Base-by-base conservation (phyloP, 352 stramenopile genomes). In the Phytophthora tubulina region DNA sequence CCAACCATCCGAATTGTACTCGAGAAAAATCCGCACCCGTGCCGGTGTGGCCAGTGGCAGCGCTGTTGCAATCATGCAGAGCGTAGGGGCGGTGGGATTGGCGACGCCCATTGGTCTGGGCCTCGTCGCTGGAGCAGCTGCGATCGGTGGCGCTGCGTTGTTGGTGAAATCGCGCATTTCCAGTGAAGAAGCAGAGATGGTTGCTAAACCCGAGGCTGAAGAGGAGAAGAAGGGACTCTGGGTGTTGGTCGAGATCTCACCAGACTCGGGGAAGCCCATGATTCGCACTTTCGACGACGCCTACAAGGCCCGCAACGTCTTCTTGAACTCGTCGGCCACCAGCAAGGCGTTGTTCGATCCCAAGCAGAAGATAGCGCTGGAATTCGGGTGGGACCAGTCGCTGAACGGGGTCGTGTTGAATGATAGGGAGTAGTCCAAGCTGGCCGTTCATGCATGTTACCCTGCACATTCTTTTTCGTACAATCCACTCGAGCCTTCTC, bases 1-100 rank as follows among this genome's bases (percentile, higher is more conserved):
- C n/a, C n/a, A n/a, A n/a, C n/a, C n/a, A n/a, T n/a, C n/a, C n/a
- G n/a, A n/a, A n/a, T n/a, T n/a, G n/a, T n/a, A n/a, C n/a, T n/a
- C n/a, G n/a, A n/a, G n/a, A n/a, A n/a, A n/a, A n/a, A n/a, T n/a
- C n/a, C n/a, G n/a, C n/a, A n/a, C n/a, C n/a, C n/a, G n/a, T n/a
- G n/a, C n/a, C n/a, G n/a, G n/a, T 8, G 78, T 91, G 4, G 75
- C 75, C 6, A 68, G 73, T 53, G 75, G 74, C 11, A 81, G 80
- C 42, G 58, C 62, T 0, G 77, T 88, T 8, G 80, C 82, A 3
- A 58, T 80, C 4, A 35, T 88, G 57, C 84, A 92, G 48, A 87
- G 73, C 32, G 69, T 90, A 41, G 82, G 84, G 4, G 82, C 70
- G 1, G 78, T 78, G 4, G 80, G 84, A 0, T 46, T 92, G 6